A percentile compares a stretch with the other conserved stretches of the same genome.
Evolutionary conservation across 2,329 filamentous ascomycete species (phyloP).

Genomic region (Botrytis cinerea): DNA sequence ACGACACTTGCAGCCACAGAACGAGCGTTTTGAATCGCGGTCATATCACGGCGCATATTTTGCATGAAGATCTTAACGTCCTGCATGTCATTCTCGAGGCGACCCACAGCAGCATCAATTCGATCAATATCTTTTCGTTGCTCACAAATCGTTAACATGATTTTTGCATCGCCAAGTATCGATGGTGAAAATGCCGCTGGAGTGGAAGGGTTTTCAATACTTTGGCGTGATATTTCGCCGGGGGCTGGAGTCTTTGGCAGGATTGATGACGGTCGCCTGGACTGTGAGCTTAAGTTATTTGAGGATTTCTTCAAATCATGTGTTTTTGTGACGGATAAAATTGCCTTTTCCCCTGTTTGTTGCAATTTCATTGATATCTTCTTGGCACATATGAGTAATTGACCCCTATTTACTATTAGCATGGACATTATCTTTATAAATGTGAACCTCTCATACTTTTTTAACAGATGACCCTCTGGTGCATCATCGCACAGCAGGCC

Average conservation of each 20-base stretch:
- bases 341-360: conserved; percentile 31
- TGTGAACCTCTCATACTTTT: conserved; percentile 30
- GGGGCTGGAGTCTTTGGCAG: not conserved
- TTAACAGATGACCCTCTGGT: conserved; percentile 38
- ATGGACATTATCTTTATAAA: not conserved
- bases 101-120: conserved; percentile 33
- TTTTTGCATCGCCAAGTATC: not conserved
- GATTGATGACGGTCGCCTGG: conserved; percentile 9
- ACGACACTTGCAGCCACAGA: not conserved
- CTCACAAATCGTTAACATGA: conserved; percentile 10
- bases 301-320: conserved; percentile 29
- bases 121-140: conserved; percentile 41
- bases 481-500: conserved; percentile 40
- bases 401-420: conserved; percentile 32
- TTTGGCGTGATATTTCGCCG: not conserved
- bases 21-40: not conserved
- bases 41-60: conserved; percentile 36
- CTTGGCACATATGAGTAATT: conserved; percentile 37
- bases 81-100: conserved; percentile 38
- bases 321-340: conserved; percentile 30
- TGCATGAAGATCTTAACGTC: conserved; percentile 39
- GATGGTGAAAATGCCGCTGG: conserved; percentile 1
- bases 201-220: not conserved
- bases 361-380: conserved; percentile 36
- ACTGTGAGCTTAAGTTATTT: conserved; percentile 10